Evolutionary conservation across 2,329 filamentous ascomycete genomes (phyloP).

Genomic region (Claviceps maximensis): DNA sequence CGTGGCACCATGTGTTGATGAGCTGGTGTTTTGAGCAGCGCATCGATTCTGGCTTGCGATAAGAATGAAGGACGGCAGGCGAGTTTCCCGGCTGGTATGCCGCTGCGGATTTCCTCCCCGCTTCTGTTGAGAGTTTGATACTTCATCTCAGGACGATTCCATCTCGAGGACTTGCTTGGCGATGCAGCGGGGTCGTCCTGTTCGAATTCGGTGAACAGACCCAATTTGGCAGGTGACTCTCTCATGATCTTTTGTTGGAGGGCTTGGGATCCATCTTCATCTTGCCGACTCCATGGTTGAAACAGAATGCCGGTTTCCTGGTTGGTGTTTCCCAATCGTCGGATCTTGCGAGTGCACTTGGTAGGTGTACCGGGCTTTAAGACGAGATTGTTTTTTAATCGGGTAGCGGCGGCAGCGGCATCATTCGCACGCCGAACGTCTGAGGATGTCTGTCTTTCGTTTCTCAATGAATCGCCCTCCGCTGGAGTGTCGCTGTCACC

Average conservation of each 20-base stretch:
- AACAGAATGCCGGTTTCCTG: slow-evolving; percentile 17
- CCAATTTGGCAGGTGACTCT: slow-evolving; percentile 3
- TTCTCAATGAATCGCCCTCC: neutral
- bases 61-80: neutral
- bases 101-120: neutral
- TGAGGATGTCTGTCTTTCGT: neutral
- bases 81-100: too few relatives aligned
- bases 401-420: neutral
- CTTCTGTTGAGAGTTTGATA: neutral
- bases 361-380: slow-evolving; percentile 13
- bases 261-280: slow-evolving; percentile 7
- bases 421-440: neutral
- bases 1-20: neutral
- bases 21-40: neutral
- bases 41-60: neutral
- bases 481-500: neutral
- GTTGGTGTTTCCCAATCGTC: slow-evolving; percentile 14
- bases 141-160: neutral
- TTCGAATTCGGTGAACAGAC: slow-evolving; percentile 3
- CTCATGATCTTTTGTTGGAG: slow-evolving; percentile 2
- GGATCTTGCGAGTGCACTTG: slow-evolving; percentile 16
- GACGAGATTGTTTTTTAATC: slow-evolving; percentile 10
- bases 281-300: slow-evolving; percentile 17
- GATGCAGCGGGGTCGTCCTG: neutral
- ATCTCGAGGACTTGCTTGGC: neutral